Conservation (phyloP, 805 yeast genomes). For the Metschnikowia chrysomelidarum region DNA sequence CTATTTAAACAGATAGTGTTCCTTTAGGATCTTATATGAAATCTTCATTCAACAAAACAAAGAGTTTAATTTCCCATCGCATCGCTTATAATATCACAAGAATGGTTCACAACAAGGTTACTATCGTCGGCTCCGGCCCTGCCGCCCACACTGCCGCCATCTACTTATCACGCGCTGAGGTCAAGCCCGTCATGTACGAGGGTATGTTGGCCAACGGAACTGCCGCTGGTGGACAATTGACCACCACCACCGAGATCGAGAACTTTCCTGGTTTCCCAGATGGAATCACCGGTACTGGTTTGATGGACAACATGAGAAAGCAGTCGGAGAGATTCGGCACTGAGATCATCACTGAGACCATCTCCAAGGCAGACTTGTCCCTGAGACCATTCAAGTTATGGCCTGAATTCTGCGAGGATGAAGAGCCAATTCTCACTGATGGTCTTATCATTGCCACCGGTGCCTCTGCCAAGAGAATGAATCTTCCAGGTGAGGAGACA, state of each 20-base stretch:
- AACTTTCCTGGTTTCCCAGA: slow-evolving; percentile 99
- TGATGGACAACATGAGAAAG: slow-evolving; percentile 92
- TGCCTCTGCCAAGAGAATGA: slow-evolving; percentile 94
- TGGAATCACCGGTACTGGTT: slow-evolving; percentile 80
- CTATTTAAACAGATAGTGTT: slow-evolving; percentile 9
- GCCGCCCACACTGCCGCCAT: slow-evolving; percentile 99
- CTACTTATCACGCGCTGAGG: slow-evolving; percentile 94
- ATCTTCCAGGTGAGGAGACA: slow-evolving; percentile 92
- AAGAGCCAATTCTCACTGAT: slow-evolving; percentile 87
- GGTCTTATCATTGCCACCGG: slow-evolving; percentile 95
- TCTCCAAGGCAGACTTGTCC: slow-evolving; percentile 87
- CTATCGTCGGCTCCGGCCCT: slow-evolving; percentile 95
- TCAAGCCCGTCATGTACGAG: slow-evolving; percentile 89
- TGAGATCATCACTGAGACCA: slow-evolving; percentile 90
- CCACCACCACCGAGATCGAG: slow-evolving; percentile 98
- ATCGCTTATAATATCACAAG: slow-evolving; percentile 28
- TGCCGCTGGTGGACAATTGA: slow-evolving; percentile 98
- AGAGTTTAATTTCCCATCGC: too few species aligned
- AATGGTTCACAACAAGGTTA: slow-evolving; percentile 83
- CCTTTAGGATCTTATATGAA: slow-evolving; percentile 1
- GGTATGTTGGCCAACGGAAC: slow-evolving; percentile 97
- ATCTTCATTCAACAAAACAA: not conserved
- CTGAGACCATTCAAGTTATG: slow-evolving; percentile 92
- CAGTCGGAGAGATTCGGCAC: slow-evolving; percentile 91
- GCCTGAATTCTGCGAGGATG: slow-evolving; percentile 94